A percentile compares a stretch with the other conserved stretches of the same genome.
Conservation (phyloP, 83 land plant species). For the Picea mariana region DNA sequence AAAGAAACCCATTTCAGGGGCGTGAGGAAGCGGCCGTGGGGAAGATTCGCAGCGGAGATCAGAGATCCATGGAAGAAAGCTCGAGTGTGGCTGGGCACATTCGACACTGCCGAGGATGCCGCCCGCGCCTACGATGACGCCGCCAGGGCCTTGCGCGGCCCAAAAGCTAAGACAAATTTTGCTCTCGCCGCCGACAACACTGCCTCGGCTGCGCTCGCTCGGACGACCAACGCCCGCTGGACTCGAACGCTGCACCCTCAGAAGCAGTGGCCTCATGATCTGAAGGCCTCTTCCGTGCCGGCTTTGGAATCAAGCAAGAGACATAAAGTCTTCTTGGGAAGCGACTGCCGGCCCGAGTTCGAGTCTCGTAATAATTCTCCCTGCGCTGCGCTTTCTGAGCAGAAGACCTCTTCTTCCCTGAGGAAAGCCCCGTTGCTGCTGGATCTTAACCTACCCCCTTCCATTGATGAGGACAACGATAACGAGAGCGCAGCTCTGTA, state of each 20-base stretch:
- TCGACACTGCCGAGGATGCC: constrained; percentile 6
- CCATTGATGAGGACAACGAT: neutral
- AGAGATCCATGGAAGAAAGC: constrained; percentile 19
- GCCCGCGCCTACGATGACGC: constrained; percentile 12
- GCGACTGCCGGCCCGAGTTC: neutral
- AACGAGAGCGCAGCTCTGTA: neutral
- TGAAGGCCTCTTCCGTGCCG: neutral
- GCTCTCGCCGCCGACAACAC: neutral
- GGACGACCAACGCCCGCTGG: neutral
- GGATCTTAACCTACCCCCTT: constrained; percentile 1
- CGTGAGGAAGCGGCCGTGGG: constrained; percentile 22
- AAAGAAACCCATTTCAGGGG: constrained; percentile 19
- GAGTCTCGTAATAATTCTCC: neutral
- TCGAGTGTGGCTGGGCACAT: constrained; percentile 16
- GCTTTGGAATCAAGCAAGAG: too few species aligned
- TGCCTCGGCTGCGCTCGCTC: neutral
- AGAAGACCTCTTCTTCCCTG: neutral
- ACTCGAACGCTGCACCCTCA: neutral
- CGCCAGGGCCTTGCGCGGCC: constrained; percentile 14
- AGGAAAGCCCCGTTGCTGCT: neutral
- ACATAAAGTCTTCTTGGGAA: too few species aligned
- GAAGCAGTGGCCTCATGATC: neutral
- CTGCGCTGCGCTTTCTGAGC: neutral
- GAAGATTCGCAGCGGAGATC: constrained; percentile 14
- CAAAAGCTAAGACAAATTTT: constrained; percentile 19